These are phyloP conservation scores for Populus pruinosa DNA, from an alignment of 345 rosid species.

Conservation along the genomic window DNA sequence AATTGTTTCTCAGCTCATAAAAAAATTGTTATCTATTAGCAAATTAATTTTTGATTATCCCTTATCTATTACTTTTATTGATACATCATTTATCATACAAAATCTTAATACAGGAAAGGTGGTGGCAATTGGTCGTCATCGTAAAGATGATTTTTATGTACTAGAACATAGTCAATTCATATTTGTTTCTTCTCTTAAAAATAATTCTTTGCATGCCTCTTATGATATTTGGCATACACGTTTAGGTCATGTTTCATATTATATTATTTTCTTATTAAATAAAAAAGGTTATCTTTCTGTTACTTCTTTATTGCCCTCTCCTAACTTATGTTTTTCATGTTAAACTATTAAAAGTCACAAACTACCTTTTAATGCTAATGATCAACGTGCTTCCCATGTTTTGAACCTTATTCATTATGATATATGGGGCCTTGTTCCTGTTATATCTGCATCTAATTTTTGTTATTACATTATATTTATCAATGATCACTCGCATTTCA, in stretches of 20 bases:
- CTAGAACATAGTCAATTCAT: too few relatives aligned
- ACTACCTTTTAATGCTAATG: too few relatives aligned
- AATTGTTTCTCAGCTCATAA: constrained; percentile 7
- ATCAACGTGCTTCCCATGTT: not conserved
- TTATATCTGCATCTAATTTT: not conserved
- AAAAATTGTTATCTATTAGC: constrained; percentile 13
- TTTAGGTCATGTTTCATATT: too few relatives aligned
- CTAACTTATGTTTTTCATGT: not conserved
- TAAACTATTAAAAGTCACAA: constrained; percentile 1
- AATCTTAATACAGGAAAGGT: not conserved
- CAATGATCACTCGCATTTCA: not conserved
- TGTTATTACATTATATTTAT: not conserved
- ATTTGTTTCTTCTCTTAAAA: too few relatives aligned
- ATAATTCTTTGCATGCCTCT: too few relatives aligned
- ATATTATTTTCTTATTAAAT: too few relatives aligned
- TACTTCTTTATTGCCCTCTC: too few relatives aligned
- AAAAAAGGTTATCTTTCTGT: too few relatives aligned
- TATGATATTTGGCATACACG: too few relatives aligned
- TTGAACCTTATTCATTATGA: not conserved
- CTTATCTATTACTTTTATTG: not conserved
- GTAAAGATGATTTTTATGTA: not conserved
- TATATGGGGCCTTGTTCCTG: not conserved
- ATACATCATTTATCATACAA: not conserved
- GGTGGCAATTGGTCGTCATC: not conserved
- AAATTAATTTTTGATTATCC: constrained; percentile 3